Base-by-base conservation (phyloP, 1,284 basidiomycete genomes). In the Fomes fomentarius region DNA sequence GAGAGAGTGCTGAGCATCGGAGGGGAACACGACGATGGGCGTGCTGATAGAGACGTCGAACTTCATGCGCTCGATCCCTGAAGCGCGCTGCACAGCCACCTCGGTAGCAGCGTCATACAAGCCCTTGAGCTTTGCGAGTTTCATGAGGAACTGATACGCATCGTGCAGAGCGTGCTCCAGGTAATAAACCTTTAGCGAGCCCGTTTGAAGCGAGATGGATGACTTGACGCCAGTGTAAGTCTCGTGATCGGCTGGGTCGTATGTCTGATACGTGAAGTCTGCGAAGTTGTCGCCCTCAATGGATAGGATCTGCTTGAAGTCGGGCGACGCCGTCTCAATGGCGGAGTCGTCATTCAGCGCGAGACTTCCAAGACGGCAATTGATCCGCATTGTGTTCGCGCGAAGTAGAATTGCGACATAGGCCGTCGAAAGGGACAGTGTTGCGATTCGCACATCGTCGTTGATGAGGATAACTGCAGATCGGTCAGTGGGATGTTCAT, bases 241-340 rank as follows among this genome's bases (percentile, higher is more conserved):
- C 30, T 83, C 76, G 48, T 63, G 63, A 49, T 83, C 82, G 21
- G 78, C 71, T 14, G 91, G 83, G 70, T 96, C 92, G 72, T 88
- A 96, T 0, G 95, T 99, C 72, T 98, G 91, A 72, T 99, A 98
- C 50, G 84, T 85, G 75, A 99, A 95, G 70, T 98, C 93, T 22
- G 95, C 96, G 43, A 99, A 85, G 70, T 99, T 93, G 64, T 94
- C 86, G 34, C 96, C 97, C 68, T 99, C 94, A 52, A 99, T 99
- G 26, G 94, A 92, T 51, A 99, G 75, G 9, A 99, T 81, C 65
- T 94, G 85, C 66, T 93, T 92, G 77, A 96, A 97, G 51, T 87
- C 82, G 1, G 84, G 78, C 17, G 82, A 78, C 31, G 83, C 74
- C 14, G 77, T 76, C 50, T 82, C 73, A 19, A 76, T 68, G 19